phyloP scores from a whole-genome alignment of 148 eudicot species.

The Polygonum aviculare region DNA sequence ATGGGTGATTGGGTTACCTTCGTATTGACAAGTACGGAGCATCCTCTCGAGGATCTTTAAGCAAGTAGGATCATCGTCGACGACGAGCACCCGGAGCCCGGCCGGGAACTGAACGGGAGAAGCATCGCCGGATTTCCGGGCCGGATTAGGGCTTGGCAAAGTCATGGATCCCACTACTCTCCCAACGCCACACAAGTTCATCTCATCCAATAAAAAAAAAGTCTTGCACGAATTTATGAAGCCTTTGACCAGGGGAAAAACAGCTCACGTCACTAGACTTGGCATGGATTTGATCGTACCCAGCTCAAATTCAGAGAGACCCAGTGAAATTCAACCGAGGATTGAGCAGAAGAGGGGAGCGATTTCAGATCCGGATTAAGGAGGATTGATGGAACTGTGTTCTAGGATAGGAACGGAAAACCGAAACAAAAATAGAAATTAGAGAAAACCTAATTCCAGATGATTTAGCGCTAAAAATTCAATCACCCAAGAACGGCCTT shows the following conservation, averaged over 20 bases:
- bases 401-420: background rate
- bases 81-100: constrained; percentile 84
- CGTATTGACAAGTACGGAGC: constrained; percentile 78
- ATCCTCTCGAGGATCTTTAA: constrained; percentile 85
- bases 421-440: background rate
- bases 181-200: constrained; percentile 49
- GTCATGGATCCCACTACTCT: constrained; percentile 48
- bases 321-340: background rate
- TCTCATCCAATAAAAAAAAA: constrained; percentile 19
- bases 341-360: background rate
- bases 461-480: constrained; percentile 6
- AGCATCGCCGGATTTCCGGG: constrained; percentile 43
- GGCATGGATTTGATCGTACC: background rate
- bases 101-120: constrained; percentile 57
- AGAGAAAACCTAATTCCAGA: background rate
- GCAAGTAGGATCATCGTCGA: constrained; percentile 96
- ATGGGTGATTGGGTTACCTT: constrained; percentile 37
- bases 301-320: constrained; percentile 1
- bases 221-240: background rate
- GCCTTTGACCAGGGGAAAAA: background rate
- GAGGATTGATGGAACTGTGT: background rate
- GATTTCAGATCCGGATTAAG: constrained; percentile 2
- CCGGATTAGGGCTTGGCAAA: constrained; percentile 30
- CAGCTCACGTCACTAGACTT: background rate
- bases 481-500: background rate